Base-by-base conservation (phyloP, 257 asterid genomes). In the Salvia hispanica region DNA sequence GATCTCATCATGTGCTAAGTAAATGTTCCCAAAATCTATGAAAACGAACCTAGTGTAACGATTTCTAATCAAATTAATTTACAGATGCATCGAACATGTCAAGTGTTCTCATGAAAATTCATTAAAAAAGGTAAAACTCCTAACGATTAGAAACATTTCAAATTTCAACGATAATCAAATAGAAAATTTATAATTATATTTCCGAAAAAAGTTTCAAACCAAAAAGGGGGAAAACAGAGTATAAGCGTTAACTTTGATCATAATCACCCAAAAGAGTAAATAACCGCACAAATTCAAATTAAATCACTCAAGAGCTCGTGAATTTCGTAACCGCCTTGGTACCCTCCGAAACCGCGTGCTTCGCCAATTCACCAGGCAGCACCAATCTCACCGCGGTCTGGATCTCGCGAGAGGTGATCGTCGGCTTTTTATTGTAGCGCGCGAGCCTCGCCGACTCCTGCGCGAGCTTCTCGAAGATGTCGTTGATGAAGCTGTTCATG, bases 401-500 rank as follows among this genome's bases (percentile, higher is more conserved):
- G 47, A 85, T 82, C 68, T 85, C 91, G 12, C 91, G 76, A 4
- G 88, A 82, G 5, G 91, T 85, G 45, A 82, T 85, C 10, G 91
- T 85, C 9, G 91, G 91, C 74, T 85, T 85, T 84, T 85, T 85
- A 66, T 85, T 85, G 79, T 80, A 80, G 13, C 88, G 63, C 0
- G 88, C 88, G 7, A 85, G 83, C 10, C 80, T 71, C 4, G 88
- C 62, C 6, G 86, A 45, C 54, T 85, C 88, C 72, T 80, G 84
- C 9, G 83, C 91, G 62, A 85, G 51, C 44, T 85, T 85, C 84
- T 85, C 86, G 37, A 85, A 85, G 6, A 85, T 85, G 4, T 85
- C 91, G 18, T 85, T 83, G 73, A 85, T 85, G 64, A 85, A 85
- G 60, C 88, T 85, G 84, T 85, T 85, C 91, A 85, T 85, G 62